Evolutionary conservation across 176 grass and related monocot genomes (phyloP), one percentile per base, ranked within the genome.

Genomic region (Oropetium thomaeum): DNA sequence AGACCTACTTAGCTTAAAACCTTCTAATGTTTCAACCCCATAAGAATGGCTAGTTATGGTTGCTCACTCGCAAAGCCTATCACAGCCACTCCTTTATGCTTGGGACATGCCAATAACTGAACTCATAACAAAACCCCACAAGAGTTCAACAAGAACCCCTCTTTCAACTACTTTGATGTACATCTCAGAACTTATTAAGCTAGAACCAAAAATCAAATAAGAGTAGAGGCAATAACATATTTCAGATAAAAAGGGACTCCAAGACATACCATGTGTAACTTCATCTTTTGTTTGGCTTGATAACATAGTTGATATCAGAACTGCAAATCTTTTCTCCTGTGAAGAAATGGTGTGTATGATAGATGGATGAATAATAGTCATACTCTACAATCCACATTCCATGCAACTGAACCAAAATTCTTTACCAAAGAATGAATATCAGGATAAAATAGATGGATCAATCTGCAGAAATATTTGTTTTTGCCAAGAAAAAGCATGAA

Each of bases 281-380:
- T 87, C 91, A 88, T 99, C 91, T 85, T 95, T 99, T 52, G 96
- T 99, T 84, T 99, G 96, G 73, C 91, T 92, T 51, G 91, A 92
- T 57, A 99, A 74, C 89, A 99, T 88, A 62, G 89, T 86, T 70
- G 89, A 92, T 70, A 99, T 67, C 39, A 99, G 67, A 88, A 99
- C 82, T 77, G 91, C 89, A 73, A 95, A 95, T 79, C 96, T 87
- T 75, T 82, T 87, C 90, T 95, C 91, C 91, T 99, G 86, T 69
- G 37, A 31, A 88, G 30, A 78, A 20, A 78, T 61, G 26, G 61
- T 82, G 8, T 15, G 47, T 58, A 47, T 66, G 16, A 26, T 64
- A 27, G 11, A 67, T 65, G 33, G 7, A 41, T 67, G 14, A 74
- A 63, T 62, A 63, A 69, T 34, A 8, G 7, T 58, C 16, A 10